Evolutionary conservation across 257 asterid species (phyloP).

Genomic region (Avicennia marina): DNA sequence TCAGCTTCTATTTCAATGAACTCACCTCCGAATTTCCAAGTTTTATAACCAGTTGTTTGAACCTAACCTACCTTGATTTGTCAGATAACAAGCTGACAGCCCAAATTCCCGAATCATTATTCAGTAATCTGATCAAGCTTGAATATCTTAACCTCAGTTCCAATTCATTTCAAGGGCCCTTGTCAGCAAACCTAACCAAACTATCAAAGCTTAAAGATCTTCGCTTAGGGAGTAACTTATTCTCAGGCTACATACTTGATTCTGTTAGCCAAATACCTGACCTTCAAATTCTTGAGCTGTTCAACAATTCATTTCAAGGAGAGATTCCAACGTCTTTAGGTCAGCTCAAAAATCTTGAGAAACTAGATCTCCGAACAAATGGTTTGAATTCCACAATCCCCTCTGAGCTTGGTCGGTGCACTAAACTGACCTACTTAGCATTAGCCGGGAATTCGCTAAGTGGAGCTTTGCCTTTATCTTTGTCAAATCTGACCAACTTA

Average conservation of each 20-base stretch:
- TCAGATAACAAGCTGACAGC: conserved; percentile 50
- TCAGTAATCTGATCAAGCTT: conserved; percentile 40
- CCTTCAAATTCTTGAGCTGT: conserved; percentile 40
- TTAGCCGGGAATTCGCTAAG: conserved; percentile 40
- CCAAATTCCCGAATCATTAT: conserved; percentile 50
- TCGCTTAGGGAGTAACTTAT: conserved; percentile 31
- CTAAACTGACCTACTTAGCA: conserved; percentile 34
- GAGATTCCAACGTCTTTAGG: conserved; percentile 40
- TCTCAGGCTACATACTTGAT: conserved; percentile 52
- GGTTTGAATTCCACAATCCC: conserved; percentile 40
- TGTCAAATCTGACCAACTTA: conserved; percentile 54
- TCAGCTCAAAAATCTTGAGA: conserved; percentile 27
- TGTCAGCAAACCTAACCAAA: conserved; percentile 41
- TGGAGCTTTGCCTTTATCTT: conserved; percentile 62
- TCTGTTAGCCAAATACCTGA: conserved; percentile 28
- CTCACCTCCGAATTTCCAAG: conserved; percentile 50
- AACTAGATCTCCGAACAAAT: conserved; percentile 29
- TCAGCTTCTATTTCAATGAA: conserved; percentile 40
- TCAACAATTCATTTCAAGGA: conserved; percentile 54
- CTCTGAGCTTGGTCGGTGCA: conserved; percentile 43
- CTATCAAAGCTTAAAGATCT: conserved; percentile 47
- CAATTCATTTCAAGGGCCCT: conserved; percentile 49
- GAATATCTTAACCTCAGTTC: conserved; percentile 42
- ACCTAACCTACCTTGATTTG: conserved; percentile 62
- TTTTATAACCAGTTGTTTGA: conserved; percentile 47